Evolutionary conservation across 805 yeast species (phyloP), one percentile per base, ranked within the genome.

Genomic region (Kuraishia borneana): DNA sequence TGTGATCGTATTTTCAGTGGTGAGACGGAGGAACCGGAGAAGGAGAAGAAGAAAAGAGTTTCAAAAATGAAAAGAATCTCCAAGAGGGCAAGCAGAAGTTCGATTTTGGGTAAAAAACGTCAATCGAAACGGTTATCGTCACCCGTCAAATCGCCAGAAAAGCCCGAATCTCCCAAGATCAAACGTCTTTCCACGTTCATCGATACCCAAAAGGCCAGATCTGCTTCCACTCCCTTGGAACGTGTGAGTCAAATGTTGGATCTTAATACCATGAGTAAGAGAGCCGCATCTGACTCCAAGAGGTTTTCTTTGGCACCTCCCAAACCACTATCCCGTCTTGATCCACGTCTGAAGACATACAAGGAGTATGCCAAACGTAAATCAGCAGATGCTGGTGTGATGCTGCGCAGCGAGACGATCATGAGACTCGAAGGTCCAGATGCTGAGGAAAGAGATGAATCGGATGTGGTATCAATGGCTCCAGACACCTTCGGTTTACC

Each of bases 1-100:
- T 78, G 85, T 61, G 89, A 81, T 56, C 76, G 73, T 53, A 73
- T 81, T 38, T 81, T 81, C 61, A 80, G 73, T 45, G 81, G 78
- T 52, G 87, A 78, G 47, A 69, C 67, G 42, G 73, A 66, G 34
- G 82, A 75, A 39, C 21, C 28, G 13, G 70, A 59, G 50, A 60
- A 56, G 59, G 72, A 61, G 51, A 68, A 58, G 45, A 61, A 52
- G 56, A 65, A 54, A 40, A 58, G 48, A 39, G 51, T 68, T 36
- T 63, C 58, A 40, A 62, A 58, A 50, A 62, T 31, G 54, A 63
- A 12, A 53, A 48, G 38, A 58, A 59, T 35, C 47, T 61, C 39
- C 51, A 61, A 29, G 42, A 30, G 21, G 32, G 26, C 26, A 30
- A 54, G 62, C 19, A 26, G 10, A 5, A 18, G 19, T 13, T 25